Evolutionary conservation across 257 asterid species (phyloP), one percentile per base, ranked within the genome.

Genomic region (Plantago ovata): DNA sequence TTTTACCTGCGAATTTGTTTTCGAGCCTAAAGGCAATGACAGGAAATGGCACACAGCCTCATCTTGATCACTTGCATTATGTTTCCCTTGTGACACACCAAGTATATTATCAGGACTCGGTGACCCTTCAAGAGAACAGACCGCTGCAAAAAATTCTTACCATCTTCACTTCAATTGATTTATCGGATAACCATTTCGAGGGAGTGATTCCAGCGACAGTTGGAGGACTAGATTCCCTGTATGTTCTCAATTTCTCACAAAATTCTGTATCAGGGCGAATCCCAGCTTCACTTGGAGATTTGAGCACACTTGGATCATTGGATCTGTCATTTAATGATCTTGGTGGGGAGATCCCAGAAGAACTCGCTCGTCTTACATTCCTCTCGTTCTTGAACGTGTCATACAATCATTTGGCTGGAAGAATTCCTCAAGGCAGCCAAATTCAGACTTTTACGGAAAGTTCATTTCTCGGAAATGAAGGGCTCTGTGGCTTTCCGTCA

Each of bases 141-240:
- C 10, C 3, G 39, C 68, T 82, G 42, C 64, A 9, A 23, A 83
- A 83, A 46, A 78, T 85, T 32, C 79, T 74, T 9, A 78, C 56
- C 13, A 49, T 69, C 23, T 65, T 59, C 18, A 60, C 72, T 16
- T 24, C 42, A 3, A 49, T 61, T 11, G 70, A 70, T 22, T 13
- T 70, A 3, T 70, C 75, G 7, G 40, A 24, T 13, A 66, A 71
- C 28, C 14, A 4, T 1, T 70, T 70, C 13, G 20, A 23, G 0
- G 69, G 66, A 7, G 16, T 6, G 2, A 66, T 72, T 18, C 69
- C 66, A 7, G 3, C 2, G 10, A 47, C 63, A 10, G 0, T 66
- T 0, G 72, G 72, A 18, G 32, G 32, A 3, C 53, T 71, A 3
- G 49, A 19, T 8, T 47, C 61, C 7, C 52, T 71, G 0, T 32